A percentile compares a stretch with the other conserved stretches of the same genome.
phyloP scores from a whole-genome alignment of 192 early-diverging fungal genomes.

The Podochytrium sp. region DNA sequence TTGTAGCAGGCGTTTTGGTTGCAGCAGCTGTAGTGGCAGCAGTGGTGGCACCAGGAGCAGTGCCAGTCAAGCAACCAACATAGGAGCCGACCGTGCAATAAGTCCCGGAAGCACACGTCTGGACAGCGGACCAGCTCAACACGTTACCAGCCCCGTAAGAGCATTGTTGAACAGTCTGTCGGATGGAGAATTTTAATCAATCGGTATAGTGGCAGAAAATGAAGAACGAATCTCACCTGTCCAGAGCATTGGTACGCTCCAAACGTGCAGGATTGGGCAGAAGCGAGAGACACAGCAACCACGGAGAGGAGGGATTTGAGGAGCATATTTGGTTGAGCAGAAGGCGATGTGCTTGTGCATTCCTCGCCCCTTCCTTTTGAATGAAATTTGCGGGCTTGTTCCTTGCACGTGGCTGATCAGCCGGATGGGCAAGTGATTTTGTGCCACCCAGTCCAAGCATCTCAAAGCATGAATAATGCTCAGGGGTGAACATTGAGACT shows the following conservation, averaged over 20 bases:
- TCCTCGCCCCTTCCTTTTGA: background rate
- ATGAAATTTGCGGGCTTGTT: background rate
- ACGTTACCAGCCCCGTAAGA: background rate
- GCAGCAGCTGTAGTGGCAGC: background rate
- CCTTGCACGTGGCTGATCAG: no score
- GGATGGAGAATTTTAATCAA: no score
- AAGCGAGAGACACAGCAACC: background rate
- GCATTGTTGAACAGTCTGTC: constrained; percentile 1
- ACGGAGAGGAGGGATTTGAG: background rate
- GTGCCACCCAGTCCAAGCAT: no score
- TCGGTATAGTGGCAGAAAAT: no score
- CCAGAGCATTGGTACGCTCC: background rate
- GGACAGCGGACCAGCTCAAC: background rate
- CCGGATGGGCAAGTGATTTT: no score
- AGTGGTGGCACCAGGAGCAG: background rate
- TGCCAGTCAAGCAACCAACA: background rate
- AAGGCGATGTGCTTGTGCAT: background rate
- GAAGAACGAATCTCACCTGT: no score
- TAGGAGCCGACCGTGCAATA: background rate
- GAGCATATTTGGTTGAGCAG: background rate
- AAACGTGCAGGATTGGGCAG: background rate
- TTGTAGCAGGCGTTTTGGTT: background rate
- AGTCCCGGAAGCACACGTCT: background rate
- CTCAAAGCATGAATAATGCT: no score
- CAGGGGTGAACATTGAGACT: no score